phyloP scores from a whole-genome alignment of 768 basidiomycete species.

The Psilocybe azurescens region DNA sequence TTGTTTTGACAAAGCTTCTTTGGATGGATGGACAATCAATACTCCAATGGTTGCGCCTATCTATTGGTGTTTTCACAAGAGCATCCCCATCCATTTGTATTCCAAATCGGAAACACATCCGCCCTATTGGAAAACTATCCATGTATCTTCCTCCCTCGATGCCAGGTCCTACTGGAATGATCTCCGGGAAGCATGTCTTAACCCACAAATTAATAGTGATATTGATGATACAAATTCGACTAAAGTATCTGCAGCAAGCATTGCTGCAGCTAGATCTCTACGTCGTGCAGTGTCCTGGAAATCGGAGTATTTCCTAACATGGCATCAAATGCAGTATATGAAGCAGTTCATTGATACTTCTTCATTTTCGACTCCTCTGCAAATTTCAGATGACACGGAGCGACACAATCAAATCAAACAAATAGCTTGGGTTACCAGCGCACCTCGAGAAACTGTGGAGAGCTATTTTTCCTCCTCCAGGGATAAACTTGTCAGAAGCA shows the following conservation, averaged over 20 bases:
- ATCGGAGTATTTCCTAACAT: slow-evolving; percentile 62
- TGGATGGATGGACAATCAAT: slow-evolving; percentile 49
- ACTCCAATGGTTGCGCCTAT: slow-evolving; percentile 54
- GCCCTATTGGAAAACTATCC: slow-evolving; percentile 58
- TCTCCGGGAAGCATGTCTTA: slow-evolving; percentile 52
- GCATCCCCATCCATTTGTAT: slow-evolving; percentile 67
- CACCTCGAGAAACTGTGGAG: slow-evolving; percentile 54
- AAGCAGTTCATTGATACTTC: slow-evolving; percentile 49
- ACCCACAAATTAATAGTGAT: slow-evolving; percentile 31
- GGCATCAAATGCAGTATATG: slow-evolving; percentile 72
- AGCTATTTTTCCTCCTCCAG: slow-evolving; percentile 48
- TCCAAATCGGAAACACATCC: slow-evolving; percentile 53
- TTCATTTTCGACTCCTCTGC: slow-evolving; percentile 52
- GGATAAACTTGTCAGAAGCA: slow-evolving; percentile 43
- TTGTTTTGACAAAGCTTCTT: slow-evolving; percentile 48
- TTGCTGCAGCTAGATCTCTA: slow-evolving; percentile 52
- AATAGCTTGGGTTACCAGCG: slow-evolving; percentile 59
- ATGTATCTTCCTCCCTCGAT: slow-evolving; percentile 43
- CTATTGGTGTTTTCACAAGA: slow-evolving; percentile 67
- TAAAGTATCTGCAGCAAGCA: slow-evolving; percentile 23
- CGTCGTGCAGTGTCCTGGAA: slow-evolving; percentile 67
- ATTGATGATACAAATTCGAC: slow-evolving; percentile 5
- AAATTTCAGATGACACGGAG: slow-evolving; percentile 44
- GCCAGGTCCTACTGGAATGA: slow-evolving; percentile 62
- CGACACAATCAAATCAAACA: slow-evolving; percentile 43